Evolutionary conservation across 768 basidiomycete species (phyloP), one percentile per base, ranked within the genome.

Genomic region (Gloeopeniophorella convolvens): DNA sequence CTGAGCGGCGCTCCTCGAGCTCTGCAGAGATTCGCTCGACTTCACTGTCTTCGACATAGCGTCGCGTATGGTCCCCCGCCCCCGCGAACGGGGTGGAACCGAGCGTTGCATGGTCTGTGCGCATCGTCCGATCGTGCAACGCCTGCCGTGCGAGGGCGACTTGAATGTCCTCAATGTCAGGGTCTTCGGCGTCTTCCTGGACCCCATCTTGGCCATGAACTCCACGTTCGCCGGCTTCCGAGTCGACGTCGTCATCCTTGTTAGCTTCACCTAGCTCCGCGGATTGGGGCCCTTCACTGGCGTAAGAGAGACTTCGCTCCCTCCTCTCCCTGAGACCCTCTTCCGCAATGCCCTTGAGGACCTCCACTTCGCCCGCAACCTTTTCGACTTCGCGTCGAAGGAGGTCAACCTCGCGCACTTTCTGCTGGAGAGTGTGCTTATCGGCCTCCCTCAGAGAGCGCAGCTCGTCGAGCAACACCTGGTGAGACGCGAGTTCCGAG

Each of bases 291-390:
- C 39, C 40, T 15, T 39, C 44, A 1, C 39, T 7, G 15, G 33
- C 6, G 23, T 50, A 21, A 11, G 53, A 50, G 26, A 42, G 58
- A 56, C 20, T 63, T 57, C 45, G 85, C 82, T 51, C 82, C 32
- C 84, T 69, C 23, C 91, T 66, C 55, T 90, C 89, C 53, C 82
- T 78, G 45, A 96, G 71, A 4, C 90, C 90, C 50, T 89, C 85
- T 64, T 94, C 88, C 1, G 97, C 89, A 0, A 93, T 85, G 1
- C 82, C 85, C 10, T 86, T 72, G n/a, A 96, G 72, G 2, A 89
- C 84, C 52, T 87, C 85, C 2, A 97, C 88, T 66, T 98, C 92
- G 3, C 82, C 82, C 0, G 79, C 83, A 5, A 96, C 76, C 35
- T 83, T 67, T 59, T 93, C 88, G 6, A 97, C 85, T 59, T 94